These are phyloP conservation scores for Neofusicoccum kwambonambiense DNA, from an alignment of 2,329 filamentous ascomycete genomes.

Conservation along the genomic window DNA sequence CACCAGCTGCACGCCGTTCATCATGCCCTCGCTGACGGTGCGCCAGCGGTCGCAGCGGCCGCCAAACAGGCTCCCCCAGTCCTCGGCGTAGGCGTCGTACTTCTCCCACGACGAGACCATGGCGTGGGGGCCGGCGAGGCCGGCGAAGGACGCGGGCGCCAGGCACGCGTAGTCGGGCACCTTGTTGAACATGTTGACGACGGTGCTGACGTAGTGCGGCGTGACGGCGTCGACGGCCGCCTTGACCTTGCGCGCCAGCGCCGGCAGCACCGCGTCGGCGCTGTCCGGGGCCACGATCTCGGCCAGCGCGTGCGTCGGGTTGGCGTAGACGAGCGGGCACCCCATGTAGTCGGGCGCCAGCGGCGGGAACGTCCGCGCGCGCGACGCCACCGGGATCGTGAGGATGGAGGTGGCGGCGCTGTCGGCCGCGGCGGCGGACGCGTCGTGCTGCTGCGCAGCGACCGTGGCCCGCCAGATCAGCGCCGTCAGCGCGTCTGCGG, in stretches of 20 bases:
- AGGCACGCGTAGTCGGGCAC: slow-evolving; percentile 2
- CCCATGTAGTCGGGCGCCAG: slow-evolving; percentile 11
- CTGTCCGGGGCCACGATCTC: not conserved
- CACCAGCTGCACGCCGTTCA: slow-evolving; percentile 3
- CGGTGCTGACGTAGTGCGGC: not conserved
- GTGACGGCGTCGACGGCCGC: not conserved
- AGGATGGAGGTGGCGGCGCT: slow-evolving; percentile 43
- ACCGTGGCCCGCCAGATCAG: slow-evolving; percentile 55
- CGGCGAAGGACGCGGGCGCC: not conserved
- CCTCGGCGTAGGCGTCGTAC: not conserved
- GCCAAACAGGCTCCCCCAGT: not conserved
- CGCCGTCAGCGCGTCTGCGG: slow-evolving; percentile 49
- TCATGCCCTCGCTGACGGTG: not conserved
- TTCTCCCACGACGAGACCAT: not conserved
- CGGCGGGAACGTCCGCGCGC: not conserved
- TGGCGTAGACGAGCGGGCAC: slow-evolving; percentile 1
- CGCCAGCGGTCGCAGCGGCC: not conserved
- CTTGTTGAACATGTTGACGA: slow-evolving; percentile 3
- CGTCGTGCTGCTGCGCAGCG: slow-evolving; percentile 40
- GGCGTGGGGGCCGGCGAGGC: not conserved
- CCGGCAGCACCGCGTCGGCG: not conserved
- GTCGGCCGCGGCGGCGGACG: slow-evolving; percentile 33
- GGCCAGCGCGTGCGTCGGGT: not conserved
- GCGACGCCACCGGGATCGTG: slow-evolving; percentile 38
- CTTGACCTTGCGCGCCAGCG: not conserved